phyloP scores from a whole-genome alignment of 1,284 basidiomycete species.

The Austroboletus novae-zelandiae region DNA sequence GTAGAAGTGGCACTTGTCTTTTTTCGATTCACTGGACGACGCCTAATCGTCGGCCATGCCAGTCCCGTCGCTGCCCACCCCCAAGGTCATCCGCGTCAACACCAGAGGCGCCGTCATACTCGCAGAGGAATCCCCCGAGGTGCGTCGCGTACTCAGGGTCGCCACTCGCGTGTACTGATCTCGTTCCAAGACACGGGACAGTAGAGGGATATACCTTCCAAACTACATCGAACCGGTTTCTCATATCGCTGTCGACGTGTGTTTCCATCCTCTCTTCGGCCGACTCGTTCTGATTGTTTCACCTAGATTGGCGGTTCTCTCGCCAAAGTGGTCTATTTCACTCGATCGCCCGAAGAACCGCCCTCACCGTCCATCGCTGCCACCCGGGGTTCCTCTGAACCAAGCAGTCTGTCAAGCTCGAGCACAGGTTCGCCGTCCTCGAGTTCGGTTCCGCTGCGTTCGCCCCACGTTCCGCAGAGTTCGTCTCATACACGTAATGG shows the following conservation, averaged over 20 bases:
- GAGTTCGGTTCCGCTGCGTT: constrained; percentile 34
- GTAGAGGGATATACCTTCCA: constrained; percentile 92
- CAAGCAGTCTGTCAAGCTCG: constrained; percentile 50
- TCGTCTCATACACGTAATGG: constrained; percentile 51
- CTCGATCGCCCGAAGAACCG: constrained; percentile 80
- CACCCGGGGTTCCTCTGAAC: constrained; percentile 48
- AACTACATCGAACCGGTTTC: constrained; percentile 97
- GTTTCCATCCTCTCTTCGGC: constrained; percentile 33
- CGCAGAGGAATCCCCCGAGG: constrained; percentile 90
- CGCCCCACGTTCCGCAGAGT: constrained; percentile 39
- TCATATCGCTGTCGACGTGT: constrained; percentile 91
- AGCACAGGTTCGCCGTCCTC: constrained; percentile 45
- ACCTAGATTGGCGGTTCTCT: constrained; percentile 91
- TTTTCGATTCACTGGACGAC: constrained; percentile 12
- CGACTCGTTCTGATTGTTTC: not conserved
- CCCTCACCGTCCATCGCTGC: constrained; percentile 64
- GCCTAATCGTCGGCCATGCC: constrained; percentile 29
- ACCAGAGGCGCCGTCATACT: constrained; percentile 87
- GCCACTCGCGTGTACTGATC: not conserved
- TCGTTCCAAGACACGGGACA: constrained; percentile 74
- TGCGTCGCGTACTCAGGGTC: constrained; percentile 36
- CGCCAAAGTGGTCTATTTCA: constrained; percentile 99
- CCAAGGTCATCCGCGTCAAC: constrained; percentile 80
- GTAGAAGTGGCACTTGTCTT: constrained; percentile 20
- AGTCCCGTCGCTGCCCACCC: constrained; percentile 53